Evolutionary conservation across 192 early-diverging fungal species (phyloP).

Genomic region (Linnemannia exigua): DNA sequence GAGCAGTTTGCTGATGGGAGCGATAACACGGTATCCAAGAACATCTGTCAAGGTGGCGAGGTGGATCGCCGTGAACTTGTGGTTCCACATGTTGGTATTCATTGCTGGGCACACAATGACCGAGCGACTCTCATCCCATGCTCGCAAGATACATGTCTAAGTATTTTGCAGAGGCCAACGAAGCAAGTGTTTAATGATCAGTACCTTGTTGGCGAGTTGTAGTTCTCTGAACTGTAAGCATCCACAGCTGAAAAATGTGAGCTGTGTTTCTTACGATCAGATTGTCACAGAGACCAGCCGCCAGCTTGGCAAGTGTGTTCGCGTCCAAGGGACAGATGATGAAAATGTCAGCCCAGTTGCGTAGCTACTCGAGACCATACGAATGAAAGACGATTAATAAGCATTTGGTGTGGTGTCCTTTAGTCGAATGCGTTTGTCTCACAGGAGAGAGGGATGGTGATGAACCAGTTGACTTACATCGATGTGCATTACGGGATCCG

Average conservation of each 20-base stretch:
- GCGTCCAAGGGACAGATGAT: slow-evolving; percentile 94
- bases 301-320: slow-evolving; percentile 93
- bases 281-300: slow-evolving; percentile 94
- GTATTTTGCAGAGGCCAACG: not conserved
- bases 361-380: slow-evolving; percentile 64
- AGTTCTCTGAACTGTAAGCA: not conserved
- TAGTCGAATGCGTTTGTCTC: not conserved
- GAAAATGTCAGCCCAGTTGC: slow-evolving; percentile 95
- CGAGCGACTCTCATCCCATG: slow-evolving; percentile 85
- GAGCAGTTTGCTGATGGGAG: slow-evolving; percentile 86
- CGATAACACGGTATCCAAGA: slow-evolving; percentile 76
- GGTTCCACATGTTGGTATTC: slow-evolving; percentile 98
- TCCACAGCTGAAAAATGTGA: not conserved
- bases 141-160: slow-evolving; percentile 89
- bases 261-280: slow-evolving; percentile 73
- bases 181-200: no score
- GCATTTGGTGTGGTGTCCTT: not conserved
- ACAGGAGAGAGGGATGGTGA: not conserved
- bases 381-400: not conserved
- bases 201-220: no score
- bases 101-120: slow-evolving; percentile 94
- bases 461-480: slow-evolving; percentile 65
- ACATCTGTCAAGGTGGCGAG: slow-evolving; percentile 63
- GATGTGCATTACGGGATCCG: slow-evolving; percentile 96
- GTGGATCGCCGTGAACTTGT: slow-evolving; percentile 88